Conservation (phyloP, 495 filamentous ascomycete species). For the Staphylotrichum longicolle region DNA sequence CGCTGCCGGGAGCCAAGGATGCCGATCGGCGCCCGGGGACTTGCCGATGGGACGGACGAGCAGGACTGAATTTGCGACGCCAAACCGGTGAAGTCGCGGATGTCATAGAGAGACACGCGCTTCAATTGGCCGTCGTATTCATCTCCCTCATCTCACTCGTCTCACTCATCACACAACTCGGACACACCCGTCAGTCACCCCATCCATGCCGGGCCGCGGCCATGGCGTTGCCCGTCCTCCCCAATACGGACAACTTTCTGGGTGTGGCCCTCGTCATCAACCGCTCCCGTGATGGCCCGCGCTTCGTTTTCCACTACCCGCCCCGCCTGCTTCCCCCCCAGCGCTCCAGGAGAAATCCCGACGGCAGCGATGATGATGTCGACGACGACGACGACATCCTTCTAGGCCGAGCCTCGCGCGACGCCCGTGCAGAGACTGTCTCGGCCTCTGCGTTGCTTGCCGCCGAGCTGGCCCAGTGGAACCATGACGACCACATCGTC, state of each 20-base stretch:
- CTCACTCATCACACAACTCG: no score
- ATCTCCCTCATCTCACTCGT: no score
- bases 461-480: slow-evolving; percentile 50
- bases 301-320: slow-evolving; percentile 91
- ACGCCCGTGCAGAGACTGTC: slow-evolving; percentile 30
- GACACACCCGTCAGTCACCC: no score
- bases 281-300: slow-evolving; percentile 74
- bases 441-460: slow-evolving; percentile 37
- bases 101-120: no score
- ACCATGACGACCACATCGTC: slow-evolving; percentile 55
- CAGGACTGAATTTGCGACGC: not conserved
- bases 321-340: slow-evolving; percentile 40
- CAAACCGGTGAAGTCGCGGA: no score
- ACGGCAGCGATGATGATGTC: slow-evolving; percentile 36
- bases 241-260: slow-evolving; percentile 54
- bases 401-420: slow-evolving; percentile 34
- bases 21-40: not conserved
- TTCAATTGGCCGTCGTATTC: no score
- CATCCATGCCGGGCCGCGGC: not conserved
- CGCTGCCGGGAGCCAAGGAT: no score
- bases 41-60: not conserved
- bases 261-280: slow-evolving; percentile 81
- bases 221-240: slow-evolving; percentile 48
- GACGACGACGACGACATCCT: slow-evolving; percentile 47
- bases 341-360: slow-evolving; percentile 20